A percentile compares a stretch with the other conserved stretches of the same genome.
Evolutionary conservation across 78 protist genomes (phyloP).

Genomic region (Emiliania huxleyi): DNA sequence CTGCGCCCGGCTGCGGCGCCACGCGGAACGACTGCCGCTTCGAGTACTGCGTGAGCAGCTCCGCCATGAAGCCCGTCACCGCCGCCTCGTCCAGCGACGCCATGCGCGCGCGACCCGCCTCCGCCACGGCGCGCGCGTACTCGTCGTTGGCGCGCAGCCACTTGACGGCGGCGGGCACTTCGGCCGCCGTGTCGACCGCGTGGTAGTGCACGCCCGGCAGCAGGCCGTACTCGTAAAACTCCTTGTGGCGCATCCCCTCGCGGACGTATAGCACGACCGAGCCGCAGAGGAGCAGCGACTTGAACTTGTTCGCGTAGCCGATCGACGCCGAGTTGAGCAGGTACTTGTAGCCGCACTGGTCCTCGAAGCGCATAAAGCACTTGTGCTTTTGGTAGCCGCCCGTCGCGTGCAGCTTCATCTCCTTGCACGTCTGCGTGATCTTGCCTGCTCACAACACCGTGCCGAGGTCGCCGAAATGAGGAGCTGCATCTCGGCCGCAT

Average conservation of each 20-base stretch:
- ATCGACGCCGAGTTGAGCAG: background rate
- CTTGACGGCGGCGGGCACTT: background rate
- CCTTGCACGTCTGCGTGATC: background rate
- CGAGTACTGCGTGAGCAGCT: background rate
- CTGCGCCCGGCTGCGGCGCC: background rate
- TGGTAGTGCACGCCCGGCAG: background rate
- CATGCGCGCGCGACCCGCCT: background rate
- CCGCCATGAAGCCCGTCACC: background rate
- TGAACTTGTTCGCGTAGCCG: constrained; percentile 13
- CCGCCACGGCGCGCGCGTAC: background rate
- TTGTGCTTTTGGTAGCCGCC: background rate
- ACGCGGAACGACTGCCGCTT: background rate
- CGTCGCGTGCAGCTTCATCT: background rate
- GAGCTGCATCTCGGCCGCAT: too few species aligned
- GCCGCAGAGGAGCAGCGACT: background rate
- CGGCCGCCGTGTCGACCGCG: background rate
- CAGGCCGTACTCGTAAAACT: background rate
- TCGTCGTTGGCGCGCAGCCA: background rate
- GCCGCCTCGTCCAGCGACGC: background rate
- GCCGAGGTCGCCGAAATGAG: too few species aligned
- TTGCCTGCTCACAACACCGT: too few species aligned
- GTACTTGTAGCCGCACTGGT: background rate
- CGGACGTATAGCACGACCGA: background rate
- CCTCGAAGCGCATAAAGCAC: background rate
- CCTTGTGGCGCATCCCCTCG: background rate